Base-by-base conservation (phyloP, 116 monocot genomes). In the Phalaenopsis hybrid region DNA sequence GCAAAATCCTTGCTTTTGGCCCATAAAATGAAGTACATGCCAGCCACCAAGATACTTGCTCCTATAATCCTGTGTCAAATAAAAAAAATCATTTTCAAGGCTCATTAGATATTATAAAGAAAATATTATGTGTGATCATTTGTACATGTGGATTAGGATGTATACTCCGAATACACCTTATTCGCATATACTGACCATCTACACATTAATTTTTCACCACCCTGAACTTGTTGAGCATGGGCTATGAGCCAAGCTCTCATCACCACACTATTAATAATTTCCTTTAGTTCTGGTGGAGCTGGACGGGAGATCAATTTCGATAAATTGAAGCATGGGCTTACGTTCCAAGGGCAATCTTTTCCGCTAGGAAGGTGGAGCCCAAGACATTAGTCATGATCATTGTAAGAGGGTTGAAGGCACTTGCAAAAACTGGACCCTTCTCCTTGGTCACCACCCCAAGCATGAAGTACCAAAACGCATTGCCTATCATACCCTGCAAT, bases 381-480 rank as follows among this genome's bases (percentile, higher is more conserved):
- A 94, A 15, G 8, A 88, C 31, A 3, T 94, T 87, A 50, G 91
- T 91, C 45, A 96, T 83, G 83, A 96, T 91, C 92, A 94, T 92
- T 86, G 89, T 89, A 15, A 96, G 82, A n/a, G 96, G 96, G 57
- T 88, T 91, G 89, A 96, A 96, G 7, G 96, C 94, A 43, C 94
- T 94, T 57, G 91, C 96, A 83, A 96, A 96, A 6, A 96, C 94
- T 9, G 96, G 96, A 0, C 96, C 92, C 65, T 86, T 91, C 83
- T 94, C 88, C 80, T 91, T 92, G 84, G 88, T 88, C 80, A 96
- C 94, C 7, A 89, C 67, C 33, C 91, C 96, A 75, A 94, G 96
- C 49, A 94, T 78, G 46, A 89, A 96, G 82, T 94, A 96, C 8
- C 91, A 86, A 13, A 96, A 79, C 8, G 92, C 96, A 68, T 92